phyloP scores from a whole-genome alignment of 768 basidiomycete species.

The Naematelia encephala region DNA sequence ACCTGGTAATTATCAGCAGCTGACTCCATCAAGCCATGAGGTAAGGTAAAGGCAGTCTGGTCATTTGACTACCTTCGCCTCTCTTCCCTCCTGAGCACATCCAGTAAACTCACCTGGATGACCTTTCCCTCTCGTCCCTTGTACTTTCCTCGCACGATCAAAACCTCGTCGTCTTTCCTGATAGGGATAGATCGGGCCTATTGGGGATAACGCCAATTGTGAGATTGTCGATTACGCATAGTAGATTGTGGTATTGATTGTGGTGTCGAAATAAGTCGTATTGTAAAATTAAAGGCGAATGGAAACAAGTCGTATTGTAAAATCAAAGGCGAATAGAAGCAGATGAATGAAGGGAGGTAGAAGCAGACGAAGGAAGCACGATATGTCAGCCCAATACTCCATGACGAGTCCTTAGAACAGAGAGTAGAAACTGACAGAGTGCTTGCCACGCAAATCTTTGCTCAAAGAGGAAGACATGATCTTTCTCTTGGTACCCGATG shows the following conservation, averaged over 20 bases:
- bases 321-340: no score
- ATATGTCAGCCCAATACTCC: not conserved
- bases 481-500: slow-evolving; percentile 90
- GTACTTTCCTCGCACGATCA: slow-evolving; percentile 95
- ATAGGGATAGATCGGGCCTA: slow-evolving; percentile 88
- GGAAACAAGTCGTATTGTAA: no score
- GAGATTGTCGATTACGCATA: no score
- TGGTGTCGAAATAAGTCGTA: no score
- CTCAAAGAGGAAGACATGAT: slow-evolving; percentile 96
- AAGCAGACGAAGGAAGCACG: not conserved
- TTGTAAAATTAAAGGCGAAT: no score
- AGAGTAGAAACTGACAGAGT: slow-evolving; percentile 64
- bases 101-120: slow-evolving; percentile 59
- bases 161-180: slow-evolving; percentile 97
- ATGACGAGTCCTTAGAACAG: not conserved
- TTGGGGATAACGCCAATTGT: no score
- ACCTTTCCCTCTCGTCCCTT: slow-evolving; percentile 99
- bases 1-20: slow-evolving; percentile 58
- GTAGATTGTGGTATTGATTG: no score
- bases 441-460: slow-evolving; percentile 88
- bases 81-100: no score
- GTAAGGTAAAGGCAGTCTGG: not conserved
- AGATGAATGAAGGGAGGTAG: no score
- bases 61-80: no score
- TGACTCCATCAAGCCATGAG: not conserved